phyloP scores from a whole-genome alignment of 495 filamentous ascomycete species.

The Neurospora sp. region DNA sequence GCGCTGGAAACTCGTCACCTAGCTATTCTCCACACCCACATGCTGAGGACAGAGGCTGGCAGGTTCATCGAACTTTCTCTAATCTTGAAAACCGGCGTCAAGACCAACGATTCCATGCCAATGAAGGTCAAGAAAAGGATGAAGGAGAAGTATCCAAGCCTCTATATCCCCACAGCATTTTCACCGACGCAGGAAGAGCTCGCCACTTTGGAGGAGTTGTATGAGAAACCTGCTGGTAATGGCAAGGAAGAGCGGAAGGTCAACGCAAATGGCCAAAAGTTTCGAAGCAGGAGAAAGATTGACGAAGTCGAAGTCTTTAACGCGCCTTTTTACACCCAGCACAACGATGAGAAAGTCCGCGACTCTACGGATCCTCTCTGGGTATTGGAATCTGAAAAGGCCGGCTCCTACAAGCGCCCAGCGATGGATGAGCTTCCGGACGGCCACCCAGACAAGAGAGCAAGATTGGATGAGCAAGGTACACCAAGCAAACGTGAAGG shows the following conservation, averaged over 20 bases:
- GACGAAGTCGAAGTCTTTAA: slow-evolving; percentile 26
- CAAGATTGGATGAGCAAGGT: neutral
- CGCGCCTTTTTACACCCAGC: slow-evolving; percentile 26
- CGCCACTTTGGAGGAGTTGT: slow-evolving; percentile 14
- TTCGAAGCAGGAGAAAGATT: slow-evolving; percentile 21
- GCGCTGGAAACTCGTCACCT: slow-evolving; percentile 14
- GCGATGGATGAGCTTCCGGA: slow-evolving; percentile 3
- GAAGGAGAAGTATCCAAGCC: slow-evolving; percentile 29
- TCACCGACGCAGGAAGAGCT: slow-evolving; percentile 30
- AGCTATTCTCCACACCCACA: slow-evolving; percentile 19
- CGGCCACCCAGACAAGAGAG: slow-evolving; percentile 10
- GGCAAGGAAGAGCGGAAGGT: slow-evolving; percentile 9
- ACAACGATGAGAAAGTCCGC: neutral
- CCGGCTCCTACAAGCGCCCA: slow-evolving; percentile 7
- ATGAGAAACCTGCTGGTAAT: slow-evolving; percentile 2
- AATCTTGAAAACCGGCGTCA: slow-evolving; percentile 18
- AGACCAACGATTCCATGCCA: slow-evolving; percentile 12
- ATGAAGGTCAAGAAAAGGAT: slow-evolving; percentile 29
- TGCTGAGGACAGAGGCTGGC: slow-evolving; percentile 19
- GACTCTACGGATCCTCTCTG: slow-evolving; percentile 11
- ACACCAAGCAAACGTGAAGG: neutral
- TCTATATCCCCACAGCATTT: slow-evolving; percentile 36
- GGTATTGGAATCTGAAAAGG: slow-evolving; percentile 7
- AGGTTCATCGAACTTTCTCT: slow-evolving; percentile 13
- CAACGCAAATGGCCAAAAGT: slow-evolving; percentile 20